Conservation (phyloP, 495 filamentous ascomycete genomes). For the Neurospora sp. region DNA sequence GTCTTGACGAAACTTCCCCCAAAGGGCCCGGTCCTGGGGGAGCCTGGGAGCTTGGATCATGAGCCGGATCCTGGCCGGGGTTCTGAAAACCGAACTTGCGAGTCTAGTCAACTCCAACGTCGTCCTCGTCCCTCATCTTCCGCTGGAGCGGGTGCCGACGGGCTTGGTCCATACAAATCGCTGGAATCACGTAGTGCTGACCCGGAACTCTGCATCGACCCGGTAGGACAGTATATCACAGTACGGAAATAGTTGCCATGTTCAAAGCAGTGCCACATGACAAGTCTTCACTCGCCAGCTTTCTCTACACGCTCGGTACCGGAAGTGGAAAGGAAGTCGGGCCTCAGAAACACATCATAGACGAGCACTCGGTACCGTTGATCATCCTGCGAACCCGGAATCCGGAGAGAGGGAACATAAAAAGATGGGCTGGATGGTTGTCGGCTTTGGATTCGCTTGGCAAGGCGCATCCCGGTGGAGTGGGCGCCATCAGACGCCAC, state of each 20-base stretch:
- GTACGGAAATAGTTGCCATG: background rate
- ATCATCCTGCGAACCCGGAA: background rate
- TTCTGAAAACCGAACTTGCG: background rate
- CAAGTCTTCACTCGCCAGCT: background rate
- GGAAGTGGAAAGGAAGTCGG: background rate
- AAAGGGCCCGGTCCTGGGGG: background rate
- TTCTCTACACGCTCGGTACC: background rate
- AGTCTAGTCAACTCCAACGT: background rate
- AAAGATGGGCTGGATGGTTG: background rate
- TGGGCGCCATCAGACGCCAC: background rate
- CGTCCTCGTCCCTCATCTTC: background rate
- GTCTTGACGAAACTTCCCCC: background rate
- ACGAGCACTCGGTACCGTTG: background rate
- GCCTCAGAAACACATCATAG: background rate
- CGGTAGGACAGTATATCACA: background rate
- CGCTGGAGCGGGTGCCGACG: background rate
- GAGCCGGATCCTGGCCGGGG: background rate
- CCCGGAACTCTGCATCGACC: background rate
- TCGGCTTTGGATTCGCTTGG: background rate
- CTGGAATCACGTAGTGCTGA: background rate
- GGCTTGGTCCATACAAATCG: background rate
- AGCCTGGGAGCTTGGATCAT: background rate
- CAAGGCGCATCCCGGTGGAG: background rate
- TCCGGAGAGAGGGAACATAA: background rate
- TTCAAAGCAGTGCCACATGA: background rate